Percentiles rank a stretch among this genome's conserved stretches.
Conservation (phyloP, 2,329 filamentous ascomycete genomes). For the Neospermospora avenae region DNA sequence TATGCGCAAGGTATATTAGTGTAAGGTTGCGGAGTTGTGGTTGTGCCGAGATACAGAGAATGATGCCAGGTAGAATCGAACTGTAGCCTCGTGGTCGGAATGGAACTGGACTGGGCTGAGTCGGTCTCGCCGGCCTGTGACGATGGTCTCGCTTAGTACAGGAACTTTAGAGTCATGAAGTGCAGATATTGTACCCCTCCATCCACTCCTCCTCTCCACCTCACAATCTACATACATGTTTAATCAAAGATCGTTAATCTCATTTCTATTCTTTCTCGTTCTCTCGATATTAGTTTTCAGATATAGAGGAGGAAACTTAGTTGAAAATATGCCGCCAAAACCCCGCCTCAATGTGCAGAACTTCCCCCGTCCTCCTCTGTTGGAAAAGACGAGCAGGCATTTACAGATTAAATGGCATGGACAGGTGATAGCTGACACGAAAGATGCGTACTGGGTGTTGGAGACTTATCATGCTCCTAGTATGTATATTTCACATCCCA, state of each 20-base stretch:
- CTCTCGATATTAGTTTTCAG: no score
- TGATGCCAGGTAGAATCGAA: background rate
- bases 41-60: no score
- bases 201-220: background rate
- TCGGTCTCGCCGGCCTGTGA: constrained; percentile 18
- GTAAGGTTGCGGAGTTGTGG: background rate
- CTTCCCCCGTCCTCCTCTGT: constrained; percentile 56
- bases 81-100: constrained; percentile 21
- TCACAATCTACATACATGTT: background rate
- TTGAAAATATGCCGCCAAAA: constrained; percentile 39
- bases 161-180: constrained; percentile 9
- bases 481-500: constrained; percentile 26
- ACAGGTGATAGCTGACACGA: constrained; percentile 54
- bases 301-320: no score
- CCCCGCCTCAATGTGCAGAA: constrained; percentile 51
- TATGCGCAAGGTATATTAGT: no score
- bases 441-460: constrained; percentile 57
- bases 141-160: constrained; percentile 17
- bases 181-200: constrained; percentile 25
- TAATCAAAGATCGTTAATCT: background rate
- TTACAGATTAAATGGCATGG: constrained; percentile 55
- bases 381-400: constrained; percentile 52
- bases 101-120: background rate
- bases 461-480: constrained; percentile 62
- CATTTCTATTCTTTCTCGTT: background rate